Evolutionary conservation across 169 alveolate species (phyloP).

Genomic region (Toxoplasma gondii): DNA sequence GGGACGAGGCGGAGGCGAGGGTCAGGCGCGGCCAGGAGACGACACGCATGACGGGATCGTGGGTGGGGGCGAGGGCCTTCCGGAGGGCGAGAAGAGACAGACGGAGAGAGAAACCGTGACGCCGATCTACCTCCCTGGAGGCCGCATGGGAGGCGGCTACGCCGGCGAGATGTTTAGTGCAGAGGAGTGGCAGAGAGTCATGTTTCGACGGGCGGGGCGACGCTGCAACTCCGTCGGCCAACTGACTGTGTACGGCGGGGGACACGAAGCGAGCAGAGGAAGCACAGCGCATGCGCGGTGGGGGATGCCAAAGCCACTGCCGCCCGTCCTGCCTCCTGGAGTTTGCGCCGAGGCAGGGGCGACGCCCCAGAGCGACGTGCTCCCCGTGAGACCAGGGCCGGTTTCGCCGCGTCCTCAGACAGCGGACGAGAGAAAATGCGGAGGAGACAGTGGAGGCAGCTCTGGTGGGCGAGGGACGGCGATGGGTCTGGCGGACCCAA

Average conservation of each 20-base stretch:
- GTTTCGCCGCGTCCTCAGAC: neutral
- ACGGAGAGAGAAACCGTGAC: neutral
- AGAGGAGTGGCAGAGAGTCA: constrained; percentile 13
- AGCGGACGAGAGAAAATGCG: neutral
- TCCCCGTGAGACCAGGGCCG: neutral
- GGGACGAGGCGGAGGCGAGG: neutral
- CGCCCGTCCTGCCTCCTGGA: neutral
- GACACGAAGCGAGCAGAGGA: neutral
- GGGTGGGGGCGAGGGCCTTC: too few relatives aligned
- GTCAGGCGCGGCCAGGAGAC: neutral
- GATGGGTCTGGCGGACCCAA: neutral
- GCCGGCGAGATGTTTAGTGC: neutral
- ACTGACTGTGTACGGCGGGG: neutral
- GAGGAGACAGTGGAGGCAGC: neutral
- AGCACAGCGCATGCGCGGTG: neutral
- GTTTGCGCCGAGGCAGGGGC: neutral
- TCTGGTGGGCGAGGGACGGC: neutral
- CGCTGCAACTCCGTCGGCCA: constrained; percentile 16
- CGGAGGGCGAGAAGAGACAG: too few relatives aligned
- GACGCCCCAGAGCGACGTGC: neutral
- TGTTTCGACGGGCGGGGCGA: constrained; percentile 28
- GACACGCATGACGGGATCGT: too few relatives aligned
- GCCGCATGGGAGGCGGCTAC: constrained; percentile 31
- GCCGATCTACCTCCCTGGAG: constrained; percentile 1
- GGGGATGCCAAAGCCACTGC: neutral